Base-by-base conservation (phyloP, 192 early-diverging fungal genomes). In the Podila horticola region DNA sequence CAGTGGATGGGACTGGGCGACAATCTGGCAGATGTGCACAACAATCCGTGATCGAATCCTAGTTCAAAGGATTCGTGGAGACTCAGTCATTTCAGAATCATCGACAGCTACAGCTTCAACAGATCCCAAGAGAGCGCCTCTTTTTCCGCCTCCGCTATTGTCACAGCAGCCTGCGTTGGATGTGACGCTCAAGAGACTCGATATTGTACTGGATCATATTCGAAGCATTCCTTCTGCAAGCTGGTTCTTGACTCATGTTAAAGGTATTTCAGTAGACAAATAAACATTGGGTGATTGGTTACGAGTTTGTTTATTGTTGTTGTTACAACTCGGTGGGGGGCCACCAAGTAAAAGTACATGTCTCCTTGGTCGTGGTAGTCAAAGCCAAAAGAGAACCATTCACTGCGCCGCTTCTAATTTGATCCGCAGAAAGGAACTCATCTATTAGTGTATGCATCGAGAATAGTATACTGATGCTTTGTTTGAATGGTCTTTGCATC, bases 1-100 rank as follows among this genome's bases (percentile, higher is more conserved):
- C 38, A 85, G 84, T 60, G 89, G 89, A 0, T 88, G 87, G 87
- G 77, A 88, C 61, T 88, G 86, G 85, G 71, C 67, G 38, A 75
- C 77, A 0, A n/a, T 87, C 5, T 84, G 84, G 79, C 58, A 73
- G 2, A 75, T 85, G 82, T 81, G 77, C 31, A 69, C 0, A 17
- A 81, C 71, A 0, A 48, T 81, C 45, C 61, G 66, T 3, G 28
- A 49, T 5, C 61, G 77, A 22, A 62, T 81, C 22, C 31, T 58
- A 20, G 29, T 7, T 5, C 69, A 79, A 49, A 49, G 60, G 52
- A 13, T 22, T 1, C 22, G 52, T n/a, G 22, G 31, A 45, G 60
- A 60, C 58, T 5, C 10, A 0, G 20, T 58, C 9, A 45, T 49
- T n/a, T 29, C 61, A 55, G 10, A 22, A 20, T 9, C 57, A 9